Percentiles rank a stretch among this genome's conserved stretches.
phyloP scores from a whole-genome alignment of 106 monocot genomes.

The Xerophyta viscosa region DNA sequence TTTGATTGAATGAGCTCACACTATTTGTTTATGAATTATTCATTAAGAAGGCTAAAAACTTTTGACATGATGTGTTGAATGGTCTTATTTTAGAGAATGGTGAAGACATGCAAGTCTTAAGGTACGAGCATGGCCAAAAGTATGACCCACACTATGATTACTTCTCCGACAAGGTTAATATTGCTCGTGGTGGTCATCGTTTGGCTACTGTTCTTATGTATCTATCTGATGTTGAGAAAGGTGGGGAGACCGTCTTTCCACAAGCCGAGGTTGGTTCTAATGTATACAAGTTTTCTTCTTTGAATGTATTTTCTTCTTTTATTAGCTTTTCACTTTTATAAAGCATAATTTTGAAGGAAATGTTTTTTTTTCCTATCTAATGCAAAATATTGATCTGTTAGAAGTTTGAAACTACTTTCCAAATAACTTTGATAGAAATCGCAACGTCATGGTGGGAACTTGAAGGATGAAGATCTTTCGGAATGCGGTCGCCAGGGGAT shows the following conservation, averaged over 20 bases:
- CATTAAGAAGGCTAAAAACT: neutral
- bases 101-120: slow-evolving; percentile 87
- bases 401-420: too few species aligned
- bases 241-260: slow-evolving; percentile 98
- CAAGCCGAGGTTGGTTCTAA: slow-evolving; percentile 56
- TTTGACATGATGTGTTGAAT: neutral
- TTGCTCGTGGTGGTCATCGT: slow-evolving; percentile 88
- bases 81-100: slow-evolving; percentile 66
- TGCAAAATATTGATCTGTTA: too few species aligned
- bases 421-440: slow-evolving; percentile 22
- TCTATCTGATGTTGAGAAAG: slow-evolving; percentile 70
- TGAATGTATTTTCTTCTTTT: too few species aligned
- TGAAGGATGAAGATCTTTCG: slow-evolving; percentile 51
- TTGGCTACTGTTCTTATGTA: slow-evolving; percentile 95
- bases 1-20: too few species aligned
- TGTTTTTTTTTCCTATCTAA: too few species aligned
- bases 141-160: slow-evolving; percentile 94
- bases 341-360: too few species aligned
- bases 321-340: too few species aligned
- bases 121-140: slow-evolving; percentile 85
- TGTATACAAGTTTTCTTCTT: too few species aligned
- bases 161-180: slow-evolving; percentile 76
- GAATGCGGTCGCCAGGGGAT: slow-evolving; percentile 72
- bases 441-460: slow-evolving; percentile 24
- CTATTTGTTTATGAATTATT: too few species aligned